Evolutionary conservation across 177 flowering plant species (phyloP).

Genomic region (Vitis hybrid): DNA sequence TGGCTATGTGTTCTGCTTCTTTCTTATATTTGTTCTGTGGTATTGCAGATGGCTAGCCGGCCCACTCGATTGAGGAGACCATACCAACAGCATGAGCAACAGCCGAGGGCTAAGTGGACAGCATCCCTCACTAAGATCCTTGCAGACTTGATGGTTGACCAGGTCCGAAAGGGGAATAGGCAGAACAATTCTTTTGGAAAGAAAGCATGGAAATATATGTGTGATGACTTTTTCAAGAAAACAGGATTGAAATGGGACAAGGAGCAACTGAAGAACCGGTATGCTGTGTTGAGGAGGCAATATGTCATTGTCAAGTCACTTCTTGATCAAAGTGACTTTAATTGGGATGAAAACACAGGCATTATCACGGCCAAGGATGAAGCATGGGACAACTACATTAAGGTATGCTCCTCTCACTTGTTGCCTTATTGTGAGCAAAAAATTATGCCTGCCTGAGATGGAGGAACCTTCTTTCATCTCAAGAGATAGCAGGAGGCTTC

Average conservation of each 20-base stretch:
- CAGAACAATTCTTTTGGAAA: slow-evolving; percentile 38
- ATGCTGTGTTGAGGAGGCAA: slow-evolving; percentile 43
- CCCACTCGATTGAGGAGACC: slow-evolving; percentile 27
- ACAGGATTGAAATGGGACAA: slow-evolving; percentile 60
- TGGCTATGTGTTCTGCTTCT: neutral
- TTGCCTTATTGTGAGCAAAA: neutral
- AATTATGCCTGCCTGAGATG: slow-evolving; percentile 3
- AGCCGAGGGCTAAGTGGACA: slow-evolving; percentile 64
- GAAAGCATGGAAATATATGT: slow-evolving; percentile 53
- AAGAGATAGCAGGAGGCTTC: no score
- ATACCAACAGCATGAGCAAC: slow-evolving; percentile 35
- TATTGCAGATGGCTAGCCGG: slow-evolving; percentile 39
- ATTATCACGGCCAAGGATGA: slow-evolving; percentile 35
- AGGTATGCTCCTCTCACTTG: slow-evolving; percentile 26
- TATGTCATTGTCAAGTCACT: slow-evolving; percentile 33
- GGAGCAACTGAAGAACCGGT: slow-evolving; percentile 58
- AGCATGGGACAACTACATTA: slow-evolving; percentile 45
- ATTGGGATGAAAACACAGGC: slow-evolving; percentile 47
- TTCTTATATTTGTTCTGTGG: neutral
- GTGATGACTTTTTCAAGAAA: slow-evolving; percentile 40
- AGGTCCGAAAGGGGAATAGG: slow-evolving; percentile 47
- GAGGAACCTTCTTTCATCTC: neutral
- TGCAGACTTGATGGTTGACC: slow-evolving; percentile 51
- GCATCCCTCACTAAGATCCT: slow-evolving; percentile 41
- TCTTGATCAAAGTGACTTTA: slow-evolving; percentile 40